These are phyloP conservation scores for Zychaea mexicana DNA, from an alignment of 371 early-diverging fungal species.

Conservation along the genomic window DNA sequence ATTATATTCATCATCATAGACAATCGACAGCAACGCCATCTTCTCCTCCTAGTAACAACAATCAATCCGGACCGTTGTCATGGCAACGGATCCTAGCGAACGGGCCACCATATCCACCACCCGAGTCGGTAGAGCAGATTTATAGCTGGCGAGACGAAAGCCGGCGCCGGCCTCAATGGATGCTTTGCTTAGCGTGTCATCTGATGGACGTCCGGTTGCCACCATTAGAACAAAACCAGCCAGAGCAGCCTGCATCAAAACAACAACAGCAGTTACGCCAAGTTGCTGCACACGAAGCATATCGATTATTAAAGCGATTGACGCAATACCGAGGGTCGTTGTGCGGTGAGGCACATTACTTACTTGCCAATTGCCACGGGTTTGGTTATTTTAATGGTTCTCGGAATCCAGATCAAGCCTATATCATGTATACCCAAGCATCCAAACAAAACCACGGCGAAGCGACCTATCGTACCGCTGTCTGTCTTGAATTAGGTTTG, in stretches of 20 bases:
- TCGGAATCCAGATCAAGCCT: conserved; percentile 87
- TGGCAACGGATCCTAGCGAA: neutral
- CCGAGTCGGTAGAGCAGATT: conserved; percentile 26
- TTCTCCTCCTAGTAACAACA: neutral
- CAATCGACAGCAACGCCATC: neutral
- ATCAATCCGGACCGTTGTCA: neutral
- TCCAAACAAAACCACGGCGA: conserved; percentile 90
- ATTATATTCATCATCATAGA: neutral
- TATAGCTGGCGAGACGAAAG: conserved; percentile 22
- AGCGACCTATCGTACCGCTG: conserved; percentile 94
- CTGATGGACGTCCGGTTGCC: neutral
- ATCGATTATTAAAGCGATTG: conserved; percentile 10
- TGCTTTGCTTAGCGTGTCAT: conserved; percentile 3
- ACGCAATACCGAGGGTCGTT: conserved; percentile 18
- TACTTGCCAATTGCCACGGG: conserved; percentile 89
- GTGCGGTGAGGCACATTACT: conserved; percentile 86
- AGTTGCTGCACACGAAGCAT: conserved; percentile 11
- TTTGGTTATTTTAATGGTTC: conserved; percentile 75
- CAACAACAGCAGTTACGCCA: conserved; percentile 12
- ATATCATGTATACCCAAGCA: conserved; percentile 87
- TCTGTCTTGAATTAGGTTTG: conserved; percentile 93
- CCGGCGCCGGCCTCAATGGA: conserved; percentile 9
- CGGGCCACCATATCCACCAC: conserved; percentile 21
- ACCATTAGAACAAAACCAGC: no score
- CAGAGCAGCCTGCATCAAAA: no score